Percentiles rank a stretch among this genome's conserved stretches.
Conservation (phyloP, 306 rosid species). For the Oemleria cerasiformis region DNA sequence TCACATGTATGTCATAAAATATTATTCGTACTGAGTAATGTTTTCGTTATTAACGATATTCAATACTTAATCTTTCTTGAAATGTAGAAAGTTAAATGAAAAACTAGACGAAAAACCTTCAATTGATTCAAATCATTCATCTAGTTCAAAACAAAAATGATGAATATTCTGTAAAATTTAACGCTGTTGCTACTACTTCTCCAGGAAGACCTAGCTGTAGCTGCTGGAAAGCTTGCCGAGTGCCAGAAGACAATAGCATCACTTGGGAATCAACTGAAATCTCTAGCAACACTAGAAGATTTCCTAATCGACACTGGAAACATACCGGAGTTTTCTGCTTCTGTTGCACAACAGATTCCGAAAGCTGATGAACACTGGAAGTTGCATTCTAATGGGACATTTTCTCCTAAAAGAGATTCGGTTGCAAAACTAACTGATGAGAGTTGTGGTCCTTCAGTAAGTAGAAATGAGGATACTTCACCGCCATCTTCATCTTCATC, state of each 20-base stretch:
- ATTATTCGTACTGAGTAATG: too few relatives aligned
- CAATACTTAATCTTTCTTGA: too few relatives aligned
- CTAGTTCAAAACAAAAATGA: constrained; percentile 5
- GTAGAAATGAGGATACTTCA: constrained; percentile 44
- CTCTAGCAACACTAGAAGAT: constrained; percentile 86
- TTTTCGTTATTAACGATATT: too few relatives aligned
- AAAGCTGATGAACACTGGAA: constrained; percentile 49
- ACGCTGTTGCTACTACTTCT: constrained; percentile 20
- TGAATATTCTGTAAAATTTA: background rate
- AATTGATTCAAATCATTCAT: constrained; percentile 1
- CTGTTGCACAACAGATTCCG: constrained; percentile 36
- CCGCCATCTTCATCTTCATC: constrained; percentile 51
- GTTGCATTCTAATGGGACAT: constrained; percentile 57
- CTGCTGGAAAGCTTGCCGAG: constrained; percentile 88
- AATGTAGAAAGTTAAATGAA: too few relatives aligned
- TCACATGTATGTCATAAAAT: too few relatives aligned
- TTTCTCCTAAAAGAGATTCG: constrained; percentile 69
- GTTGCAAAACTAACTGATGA: constrained; percentile 38
- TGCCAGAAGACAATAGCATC: constrained; percentile 97
- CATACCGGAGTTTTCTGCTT: constrained; percentile 47
- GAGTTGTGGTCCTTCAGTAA: constrained; percentile 29
- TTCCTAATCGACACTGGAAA: constrained; percentile 70
- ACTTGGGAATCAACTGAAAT: constrained; percentile 77
- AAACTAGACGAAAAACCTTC: too few relatives aligned
- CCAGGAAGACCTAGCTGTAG: constrained; percentile 83